Evolutionary conservation across 345 rosid genomes (phyloP).

Genomic region (Toxicodendron radicans): DNA sequence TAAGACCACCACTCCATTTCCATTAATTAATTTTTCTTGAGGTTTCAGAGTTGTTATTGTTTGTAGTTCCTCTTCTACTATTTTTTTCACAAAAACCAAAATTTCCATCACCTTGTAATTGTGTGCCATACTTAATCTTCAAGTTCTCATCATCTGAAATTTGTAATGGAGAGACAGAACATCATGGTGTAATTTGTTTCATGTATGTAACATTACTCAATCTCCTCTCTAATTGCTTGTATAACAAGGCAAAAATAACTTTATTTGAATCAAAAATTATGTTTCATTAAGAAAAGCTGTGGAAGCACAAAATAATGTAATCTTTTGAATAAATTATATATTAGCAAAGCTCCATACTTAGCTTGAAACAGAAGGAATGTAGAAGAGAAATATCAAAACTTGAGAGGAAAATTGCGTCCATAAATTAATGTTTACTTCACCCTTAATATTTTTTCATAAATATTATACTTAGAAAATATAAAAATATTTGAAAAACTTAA

Average conservation of each 20-base stretch:
- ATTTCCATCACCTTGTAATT: conserved; percentile 17
- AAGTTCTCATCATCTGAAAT: conserved; percentile 13
- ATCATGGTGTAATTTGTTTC: conserved; percentile 10
- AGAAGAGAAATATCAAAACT: too few relatives aligned
- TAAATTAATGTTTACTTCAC: too few relatives aligned
- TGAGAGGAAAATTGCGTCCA: too few relatives aligned
- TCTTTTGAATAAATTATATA: too few relatives aligned
- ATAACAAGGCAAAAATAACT: background rate
- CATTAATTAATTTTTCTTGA: background rate
- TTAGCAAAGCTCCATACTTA: too few relatives aligned
- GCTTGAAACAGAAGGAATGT: too few relatives aligned
- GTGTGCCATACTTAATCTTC: conserved; percentile 6
- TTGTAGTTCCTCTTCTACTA: conserved; percentile 20
- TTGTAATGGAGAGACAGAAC: conserved; percentile 2
- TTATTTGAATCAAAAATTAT: too few relatives aligned
- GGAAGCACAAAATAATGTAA: too few relatives aligned
- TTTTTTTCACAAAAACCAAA: conserved; percentile 19
- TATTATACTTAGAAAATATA: too few relatives aligned
- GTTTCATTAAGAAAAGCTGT: too few relatives aligned
- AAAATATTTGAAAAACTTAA: too few relatives aligned
- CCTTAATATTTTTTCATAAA: too few relatives aligned
- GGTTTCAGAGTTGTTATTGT: conserved; percentile 18
- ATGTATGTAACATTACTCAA: background rate
- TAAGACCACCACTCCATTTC: conserved; percentile 16
- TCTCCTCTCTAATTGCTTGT: background rate